Conservation (phyloP, 495 filamentous ascomycete genomes). For the Aspergillus wentii region DNA sequence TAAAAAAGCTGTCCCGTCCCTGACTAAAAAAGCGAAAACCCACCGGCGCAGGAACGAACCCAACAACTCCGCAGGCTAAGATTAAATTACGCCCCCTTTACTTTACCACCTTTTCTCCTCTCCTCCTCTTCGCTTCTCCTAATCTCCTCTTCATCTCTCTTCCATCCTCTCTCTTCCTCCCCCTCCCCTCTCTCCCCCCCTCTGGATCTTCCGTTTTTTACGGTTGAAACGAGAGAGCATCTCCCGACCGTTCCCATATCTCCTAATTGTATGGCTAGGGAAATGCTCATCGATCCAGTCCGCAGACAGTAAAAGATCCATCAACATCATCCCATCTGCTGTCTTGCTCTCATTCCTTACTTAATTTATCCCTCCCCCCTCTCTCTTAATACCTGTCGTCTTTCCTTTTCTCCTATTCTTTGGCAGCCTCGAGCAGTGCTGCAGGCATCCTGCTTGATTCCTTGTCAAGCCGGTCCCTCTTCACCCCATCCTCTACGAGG, state of each 20-base stretch:
- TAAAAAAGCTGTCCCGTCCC: too few species aligned
- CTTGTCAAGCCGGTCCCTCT: background rate
- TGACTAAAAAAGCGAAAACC: conserved; percentile 13
- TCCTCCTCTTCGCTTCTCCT: conserved; percentile 6
- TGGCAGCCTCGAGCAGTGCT: conserved; percentile 12
- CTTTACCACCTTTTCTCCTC: conserved; percentile 6
- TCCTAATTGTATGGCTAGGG: conserved; percentile 6
- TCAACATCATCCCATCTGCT: too few species aligned
- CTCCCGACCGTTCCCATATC: conserved; percentile 5
- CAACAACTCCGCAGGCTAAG: conserved; percentile 14
- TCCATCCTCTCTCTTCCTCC: conserved; percentile 9
- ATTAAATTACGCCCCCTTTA: conserved; percentile 12
- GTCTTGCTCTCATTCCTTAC: conserved; percentile 2
- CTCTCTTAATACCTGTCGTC: conserved; percentile 5
- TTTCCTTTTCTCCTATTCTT: conserved; percentile 9
- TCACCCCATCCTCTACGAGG: background rate
- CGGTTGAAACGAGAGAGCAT: conserved; percentile 2
- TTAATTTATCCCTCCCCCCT: conserved; percentile 6
- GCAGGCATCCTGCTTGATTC: background rate
- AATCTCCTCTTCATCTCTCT: conserved; percentile 7
- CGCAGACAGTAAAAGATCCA: conserved; percentile 6
- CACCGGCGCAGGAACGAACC: conserved; percentile 16
- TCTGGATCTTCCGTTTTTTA: background rate
- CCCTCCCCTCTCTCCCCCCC: background rate
- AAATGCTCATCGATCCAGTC: conserved; percentile 15